Conservation (phyloP, 208 protist species). For the Trypanosoma conorhini region DNA sequence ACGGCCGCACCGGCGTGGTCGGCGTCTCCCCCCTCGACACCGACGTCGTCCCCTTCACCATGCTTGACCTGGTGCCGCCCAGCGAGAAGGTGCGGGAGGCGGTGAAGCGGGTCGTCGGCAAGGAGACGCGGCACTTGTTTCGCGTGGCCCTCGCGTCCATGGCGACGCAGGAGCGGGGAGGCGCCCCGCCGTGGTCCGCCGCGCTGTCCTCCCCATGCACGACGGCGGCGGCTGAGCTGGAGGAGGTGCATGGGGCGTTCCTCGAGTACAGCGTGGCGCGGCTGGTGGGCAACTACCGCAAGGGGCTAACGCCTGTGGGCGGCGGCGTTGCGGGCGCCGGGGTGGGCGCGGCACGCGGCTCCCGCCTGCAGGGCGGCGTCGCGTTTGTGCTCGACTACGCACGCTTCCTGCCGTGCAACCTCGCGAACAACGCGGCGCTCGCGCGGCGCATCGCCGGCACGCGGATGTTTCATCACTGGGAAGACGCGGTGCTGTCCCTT, state of each 20-base stretch:
- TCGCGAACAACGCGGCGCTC: constrained; percentile 46
- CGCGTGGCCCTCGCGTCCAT: constrained; percentile 23
- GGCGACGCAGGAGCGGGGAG: neutral
- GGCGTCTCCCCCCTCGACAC: constrained; percentile 36
- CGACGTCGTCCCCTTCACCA: constrained; percentile 21
- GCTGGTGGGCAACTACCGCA: constrained; percentile 54
- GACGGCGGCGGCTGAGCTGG: constrained; percentile 5
- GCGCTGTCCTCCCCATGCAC: no score
- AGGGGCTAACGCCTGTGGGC: constrained; percentile 23
- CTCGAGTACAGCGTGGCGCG: constrained; percentile 50
- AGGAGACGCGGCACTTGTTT: constrained; percentile 40
- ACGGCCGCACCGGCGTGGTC: constrained; percentile 62
- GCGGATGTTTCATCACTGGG: constrained; percentile 60
- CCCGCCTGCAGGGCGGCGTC: constrained; percentile 19
- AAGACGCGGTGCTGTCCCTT: constrained; percentile 38
- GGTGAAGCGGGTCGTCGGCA: constrained; percentile 32
- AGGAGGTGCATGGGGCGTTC: constrained; percentile 46
- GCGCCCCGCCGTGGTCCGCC: neutral
- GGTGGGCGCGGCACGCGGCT: neutral
- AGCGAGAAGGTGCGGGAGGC: constrained; percentile 49
- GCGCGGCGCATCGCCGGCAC: constrained; percentile 42
- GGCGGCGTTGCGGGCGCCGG: neutral
- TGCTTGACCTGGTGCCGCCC: constrained; percentile 33
- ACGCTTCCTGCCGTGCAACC: constrained; percentile 44
- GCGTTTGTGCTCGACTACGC: constrained; percentile 35